Conservation (phyloP, 2,329 filamentous ascomycete genomes). For the Colletotrichum sp. region DNA sequence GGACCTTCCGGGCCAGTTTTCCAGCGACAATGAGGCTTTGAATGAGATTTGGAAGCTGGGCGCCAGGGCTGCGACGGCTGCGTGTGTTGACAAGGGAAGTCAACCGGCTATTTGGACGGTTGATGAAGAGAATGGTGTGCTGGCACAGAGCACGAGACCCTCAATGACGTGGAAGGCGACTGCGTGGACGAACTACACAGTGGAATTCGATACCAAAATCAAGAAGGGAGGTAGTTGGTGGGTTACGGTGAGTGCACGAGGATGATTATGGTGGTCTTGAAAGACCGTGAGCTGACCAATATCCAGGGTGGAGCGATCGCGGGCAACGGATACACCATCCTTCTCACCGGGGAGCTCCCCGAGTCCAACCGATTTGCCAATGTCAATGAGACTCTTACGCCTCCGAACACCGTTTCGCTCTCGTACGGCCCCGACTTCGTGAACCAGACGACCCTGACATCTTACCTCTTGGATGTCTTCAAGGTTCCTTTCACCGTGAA, state of each 20-base stretch:
- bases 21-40: constrained; percentile 31
- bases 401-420: constrained; percentile 37
- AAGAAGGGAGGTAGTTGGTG: constrained; percentile 41
- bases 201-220: constrained; percentile 42
- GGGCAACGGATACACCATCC: constrained; percentile 12
- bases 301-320: background rate
- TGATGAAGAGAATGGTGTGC: constrained; percentile 32
- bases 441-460: constrained; percentile 38
- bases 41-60: constrained; percentile 43
- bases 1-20: constrained; percentile 33
- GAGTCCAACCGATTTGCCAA: constrained; percentile 25
- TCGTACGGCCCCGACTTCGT: constrained; percentile 38
- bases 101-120: constrained; percentile 40
- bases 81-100: constrained; percentile 41
- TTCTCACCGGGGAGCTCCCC: constrained; percentile 13
- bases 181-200: constrained; percentile 36
- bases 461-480: constrained; percentile 30
- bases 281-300: background rate
- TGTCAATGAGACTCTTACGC: constrained; percentile 36
- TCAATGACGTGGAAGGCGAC: constrained; percentile 29
- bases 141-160: constrained; percentile 37
- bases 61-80: constrained; percentile 33
- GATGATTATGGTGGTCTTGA: background rate
- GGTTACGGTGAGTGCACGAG: constrained; percentile 29
- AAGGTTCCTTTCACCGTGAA: constrained; percentile 29